phyloP scores from a whole-genome alignment of 257 asterid genomes.

The Ilex asprella region DNA sequence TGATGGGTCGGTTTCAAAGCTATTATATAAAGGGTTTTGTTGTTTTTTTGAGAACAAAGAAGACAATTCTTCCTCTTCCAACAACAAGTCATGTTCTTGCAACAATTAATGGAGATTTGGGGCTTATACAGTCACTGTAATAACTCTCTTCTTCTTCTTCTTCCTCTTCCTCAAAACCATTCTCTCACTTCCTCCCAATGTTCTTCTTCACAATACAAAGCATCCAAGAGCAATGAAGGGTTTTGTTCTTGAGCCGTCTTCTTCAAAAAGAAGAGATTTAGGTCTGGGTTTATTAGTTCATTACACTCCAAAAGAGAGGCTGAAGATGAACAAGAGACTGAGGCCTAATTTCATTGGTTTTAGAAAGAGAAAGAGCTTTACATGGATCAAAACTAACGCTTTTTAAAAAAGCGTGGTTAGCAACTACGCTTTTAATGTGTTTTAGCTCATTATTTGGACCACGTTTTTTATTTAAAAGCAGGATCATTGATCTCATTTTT shows the following conservation, averaged over 20 bases:
- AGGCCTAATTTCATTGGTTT: too few species aligned
- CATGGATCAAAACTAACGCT: too few species aligned
- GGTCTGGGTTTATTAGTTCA: constrained; percentile 10
- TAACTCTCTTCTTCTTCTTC: constrained; percentile 16
- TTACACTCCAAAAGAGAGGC: constrained; percentile 26
- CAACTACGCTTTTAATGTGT: too few species aligned
- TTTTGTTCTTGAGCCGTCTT: constrained; percentile 35
- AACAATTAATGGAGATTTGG: constrained; percentile 13
- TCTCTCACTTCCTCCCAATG: constrained; percentile 25
- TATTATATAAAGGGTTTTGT: constrained; percentile 24
- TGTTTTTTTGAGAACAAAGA: constrained; percentile 47
- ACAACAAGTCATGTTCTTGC: constrained; percentile 22
- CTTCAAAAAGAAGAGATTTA: constrained; percentile 28
- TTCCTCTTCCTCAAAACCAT: constrained; percentile 8
- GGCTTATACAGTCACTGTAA: constrained; percentile 1
- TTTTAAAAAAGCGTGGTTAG: too few species aligned
- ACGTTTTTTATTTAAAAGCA: too few species aligned
- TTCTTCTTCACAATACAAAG: constrained; percentile 46
- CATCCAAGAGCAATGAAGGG: constrained; percentile 27
- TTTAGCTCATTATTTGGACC: too few species aligned
- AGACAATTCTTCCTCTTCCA: constrained; percentile 46
- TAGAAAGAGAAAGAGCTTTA: too few species aligned
- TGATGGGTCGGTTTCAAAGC: constrained; percentile 19
- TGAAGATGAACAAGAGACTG: constrained; percentile 12
- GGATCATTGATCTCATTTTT: too few species aligned